These are phyloP conservation scores for Tuber borchii DNA, from an alignment of 495 filamentous ascomycete species.

Conservation along the genomic window DNA sequence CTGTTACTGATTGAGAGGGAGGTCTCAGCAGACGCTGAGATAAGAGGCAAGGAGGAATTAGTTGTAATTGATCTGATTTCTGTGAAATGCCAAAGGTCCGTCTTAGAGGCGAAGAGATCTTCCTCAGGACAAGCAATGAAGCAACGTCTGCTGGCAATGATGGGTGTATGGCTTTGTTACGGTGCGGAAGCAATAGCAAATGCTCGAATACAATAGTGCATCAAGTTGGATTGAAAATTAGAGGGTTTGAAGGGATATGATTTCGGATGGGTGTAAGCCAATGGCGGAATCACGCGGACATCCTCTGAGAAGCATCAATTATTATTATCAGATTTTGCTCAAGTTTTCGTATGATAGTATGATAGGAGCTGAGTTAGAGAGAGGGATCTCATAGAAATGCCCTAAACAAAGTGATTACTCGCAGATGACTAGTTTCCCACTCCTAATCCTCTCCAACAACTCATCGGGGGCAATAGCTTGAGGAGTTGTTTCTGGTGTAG, in stretches of 20 bases:
- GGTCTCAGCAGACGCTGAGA: constrained; percentile 14
- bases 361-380: neutral
- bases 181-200: neutral
- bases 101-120: constrained; percentile 18
- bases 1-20: constrained; percentile 16
- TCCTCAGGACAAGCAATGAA: constrained; percentile 17
- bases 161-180: neutral
- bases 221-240: constrained; percentile 1
- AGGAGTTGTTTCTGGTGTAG: too few relatives aligned
- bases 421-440: neutral
- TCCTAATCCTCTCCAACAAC: neutral
- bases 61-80: constrained; percentile 17
- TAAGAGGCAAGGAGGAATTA: constrained; percentile 8
- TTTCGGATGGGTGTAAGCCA: neutral
- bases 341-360: neutral
- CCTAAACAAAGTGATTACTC: neutral
- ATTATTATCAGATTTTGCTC: neutral
- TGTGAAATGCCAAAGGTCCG: constrained; percentile 6
- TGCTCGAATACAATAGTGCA: neutral
- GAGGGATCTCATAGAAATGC: neutral
- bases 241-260: neutral
- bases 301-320: neutral
- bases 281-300: neutral
- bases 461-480: neutral
- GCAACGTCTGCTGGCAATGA: constrained; percentile 16